These are phyloP conservation scores for Solanum commersonii DNA, from an alignment of 257 asterid genomes.

Conservation along the genomic window DNA sequence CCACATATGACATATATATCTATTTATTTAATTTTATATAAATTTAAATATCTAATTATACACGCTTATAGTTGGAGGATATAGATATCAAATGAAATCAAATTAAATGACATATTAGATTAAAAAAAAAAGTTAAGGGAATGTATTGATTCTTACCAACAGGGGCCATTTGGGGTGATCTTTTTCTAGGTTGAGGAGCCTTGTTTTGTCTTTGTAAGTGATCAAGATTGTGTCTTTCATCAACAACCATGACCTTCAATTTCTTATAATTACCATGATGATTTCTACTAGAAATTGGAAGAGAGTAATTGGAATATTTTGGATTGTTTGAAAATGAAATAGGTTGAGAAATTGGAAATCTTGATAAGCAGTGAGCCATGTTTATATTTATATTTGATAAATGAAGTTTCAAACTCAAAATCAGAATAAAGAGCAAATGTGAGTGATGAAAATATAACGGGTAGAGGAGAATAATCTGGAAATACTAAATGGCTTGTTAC, in stretches of 20 bases:
- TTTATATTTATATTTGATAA: background rate
- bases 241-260: slow-evolving; percentile 22
- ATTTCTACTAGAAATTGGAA: background rate
- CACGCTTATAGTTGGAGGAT: fast-evolving
- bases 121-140: background rate
- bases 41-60: too few relatives aligned
- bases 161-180: slow-evolving; percentile 35
- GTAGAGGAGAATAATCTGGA: background rate
- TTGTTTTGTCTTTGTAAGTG: slow-evolving; percentile 34
- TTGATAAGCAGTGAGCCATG: slow-evolving; percentile 41
- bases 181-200: slow-evolving; percentile 30
- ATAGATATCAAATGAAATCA: fast-evolving
- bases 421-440: background rate
- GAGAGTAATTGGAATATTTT: background rate
- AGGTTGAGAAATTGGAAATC: slow-evolving; percentile 13
- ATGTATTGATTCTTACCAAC: slow-evolving; percentile 21
- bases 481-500: background rate
- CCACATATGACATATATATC: too few relatives aligned
- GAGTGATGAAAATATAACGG: background rate
- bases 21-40: too few relatives aligned
- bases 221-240: slow-evolving; percentile 34
- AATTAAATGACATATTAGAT: too few relatives aligned
- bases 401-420: background rate
- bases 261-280: background rate
- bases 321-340: background rate